Conservation (phyloP, 192 early-diverging fungal genomes). For the Spinellus fusiger region DNA sequence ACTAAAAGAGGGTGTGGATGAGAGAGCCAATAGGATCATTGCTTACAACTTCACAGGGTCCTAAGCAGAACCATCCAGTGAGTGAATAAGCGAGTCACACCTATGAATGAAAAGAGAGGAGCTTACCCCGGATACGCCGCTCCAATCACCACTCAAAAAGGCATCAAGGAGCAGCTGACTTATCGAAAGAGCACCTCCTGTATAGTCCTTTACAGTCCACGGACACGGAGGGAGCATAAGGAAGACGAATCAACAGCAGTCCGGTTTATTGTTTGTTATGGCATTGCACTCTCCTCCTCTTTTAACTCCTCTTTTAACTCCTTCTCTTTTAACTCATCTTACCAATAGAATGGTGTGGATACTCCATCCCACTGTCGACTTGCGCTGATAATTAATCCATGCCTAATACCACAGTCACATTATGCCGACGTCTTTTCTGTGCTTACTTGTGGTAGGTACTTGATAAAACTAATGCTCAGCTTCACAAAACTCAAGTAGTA, state of each 20-base stretch:
- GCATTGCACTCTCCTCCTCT: too few species aligned
- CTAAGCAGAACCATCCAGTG: slow-evolving; percentile 3
- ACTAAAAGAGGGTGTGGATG: slow-evolving; percentile 18
- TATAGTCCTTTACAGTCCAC: slow-evolving; percentile 75
- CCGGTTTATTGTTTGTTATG: too few species aligned
- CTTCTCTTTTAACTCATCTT: not conserved
- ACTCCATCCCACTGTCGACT: slow-evolving; percentile 87
- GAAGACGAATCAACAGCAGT: too few species aligned
- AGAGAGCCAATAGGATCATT: not conserved
- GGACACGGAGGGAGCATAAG: too few species aligned
- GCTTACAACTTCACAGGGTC: slow-evolving; percentile 59
- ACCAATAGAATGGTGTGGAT: slow-evolving; percentile 79
- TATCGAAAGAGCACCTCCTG: slow-evolving; percentile 74
- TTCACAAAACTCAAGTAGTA: slow-evolving; percentile 78
- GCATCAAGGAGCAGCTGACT: slow-evolving; percentile 76
- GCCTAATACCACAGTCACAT: too few species aligned
- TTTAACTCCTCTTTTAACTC: not conserved
- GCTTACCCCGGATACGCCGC: slow-evolving; percentile 51
- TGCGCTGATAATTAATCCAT: slow-evolving; percentile 62
- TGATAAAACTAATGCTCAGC: slow-evolving; percentile 70
- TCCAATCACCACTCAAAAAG: slow-evolving; percentile 50
- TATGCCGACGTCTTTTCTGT: not conserved
- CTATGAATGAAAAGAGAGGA: not conserved
- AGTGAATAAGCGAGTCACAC: not conserved
- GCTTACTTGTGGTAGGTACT: slow-evolving; percentile 69